phyloP scores from a whole-genome alignment of 495 filamentous ascomycete genomes.

The Letharia lupina region DNA sequence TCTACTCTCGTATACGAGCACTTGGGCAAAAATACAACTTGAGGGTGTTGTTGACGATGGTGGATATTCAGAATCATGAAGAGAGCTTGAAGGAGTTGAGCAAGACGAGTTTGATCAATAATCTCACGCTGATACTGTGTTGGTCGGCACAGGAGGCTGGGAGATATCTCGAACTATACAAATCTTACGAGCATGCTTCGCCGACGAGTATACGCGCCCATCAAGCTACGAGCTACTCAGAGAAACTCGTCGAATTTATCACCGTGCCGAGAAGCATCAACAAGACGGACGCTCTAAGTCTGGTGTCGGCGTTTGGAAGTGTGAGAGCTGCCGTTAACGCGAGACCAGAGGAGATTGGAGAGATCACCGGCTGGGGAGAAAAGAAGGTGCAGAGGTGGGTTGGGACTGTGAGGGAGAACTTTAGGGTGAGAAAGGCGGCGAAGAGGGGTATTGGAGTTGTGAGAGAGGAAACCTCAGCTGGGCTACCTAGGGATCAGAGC shows the following conservation, averaged over 20 bases:
- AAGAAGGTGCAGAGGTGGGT: slow-evolving; percentile 87
- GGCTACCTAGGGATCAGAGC: slow-evolving; percentile 25
- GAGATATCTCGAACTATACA: slow-evolving; percentile 88
- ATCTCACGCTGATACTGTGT: slow-evolving; percentile 82
- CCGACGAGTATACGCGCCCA: slow-evolving; percentile 74
- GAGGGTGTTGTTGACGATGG: slow-evolving; percentile 77
- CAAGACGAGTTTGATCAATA: slow-evolving; percentile 85
- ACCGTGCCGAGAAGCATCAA: slow-evolving; percentile 85
- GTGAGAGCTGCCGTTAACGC: slow-evolving; percentile 81
- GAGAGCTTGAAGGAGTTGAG: slow-evolving; percentile 71
- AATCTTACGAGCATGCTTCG: slow-evolving; percentile 78
- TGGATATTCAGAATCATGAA: slow-evolving; percentile 85
- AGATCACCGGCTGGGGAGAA: slow-evolving; percentile 87
- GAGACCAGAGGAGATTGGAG: slow-evolving; percentile 67
- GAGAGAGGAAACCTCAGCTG: slow-evolving; percentile 26
- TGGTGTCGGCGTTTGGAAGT: slow-evolving; percentile 84
- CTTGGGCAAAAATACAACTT: slow-evolving; percentile 75
- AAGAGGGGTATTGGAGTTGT: slow-evolving; percentile 38
- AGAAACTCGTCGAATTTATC: slow-evolving; percentile 86
- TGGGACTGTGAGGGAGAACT: slow-evolving; percentile 71
- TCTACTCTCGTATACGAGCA: slow-evolving; percentile 80
- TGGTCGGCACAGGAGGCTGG: slow-evolving; percentile 92
- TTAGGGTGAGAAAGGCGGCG: slow-evolving; percentile 61
- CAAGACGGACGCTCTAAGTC: slow-evolving; percentile 81
- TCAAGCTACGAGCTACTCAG: slow-evolving; percentile 72